These are phyloP conservation scores for Mycena galopus DNA, from an alignment of 768 basidiomycete genomes.

Conservation along the genomic window DNA sequence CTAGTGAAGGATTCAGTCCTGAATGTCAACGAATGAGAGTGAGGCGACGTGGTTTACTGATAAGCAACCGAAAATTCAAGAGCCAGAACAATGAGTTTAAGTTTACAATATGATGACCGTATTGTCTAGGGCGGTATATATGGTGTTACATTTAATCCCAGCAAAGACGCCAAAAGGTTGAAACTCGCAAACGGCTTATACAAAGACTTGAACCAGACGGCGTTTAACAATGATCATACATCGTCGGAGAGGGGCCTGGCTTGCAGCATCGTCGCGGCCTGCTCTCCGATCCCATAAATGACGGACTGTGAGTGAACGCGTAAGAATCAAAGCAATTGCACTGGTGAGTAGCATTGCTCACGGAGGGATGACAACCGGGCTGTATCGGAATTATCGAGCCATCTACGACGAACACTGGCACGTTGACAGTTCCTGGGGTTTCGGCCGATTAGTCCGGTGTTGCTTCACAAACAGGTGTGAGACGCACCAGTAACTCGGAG, in stretches of 20 bases:
- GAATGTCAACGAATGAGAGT: no score
- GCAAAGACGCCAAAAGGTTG: no score
- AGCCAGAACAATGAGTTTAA: no score
- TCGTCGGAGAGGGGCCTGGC: neutral
- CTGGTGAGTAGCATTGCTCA: neutral
- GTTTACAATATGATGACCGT: no score
- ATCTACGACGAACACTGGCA: slow-evolving; percentile 16
- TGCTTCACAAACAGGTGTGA: no score
- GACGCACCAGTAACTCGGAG: neutral
- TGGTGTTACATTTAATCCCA: no score
- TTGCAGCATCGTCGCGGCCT: slow-evolving; percentile 1
- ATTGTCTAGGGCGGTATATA: no score
- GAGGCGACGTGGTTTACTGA: no score
- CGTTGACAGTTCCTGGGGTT: neutral
- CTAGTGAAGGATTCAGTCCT: no score
- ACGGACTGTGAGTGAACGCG: neutral
- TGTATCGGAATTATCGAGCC: slow-evolving; percentile 4
- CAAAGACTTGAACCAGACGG: neutral
- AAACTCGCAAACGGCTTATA: no score
- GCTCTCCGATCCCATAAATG: slow-evolving; percentile 10
- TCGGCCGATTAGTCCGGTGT: neutral
- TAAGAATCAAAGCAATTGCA: neutral
- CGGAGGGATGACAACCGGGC: slow-evolving; percentile 8
- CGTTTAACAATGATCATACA: neutral
- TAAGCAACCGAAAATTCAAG: no score